phyloP scores from a whole-genome alignment of 139 green algal species.

The Volvox africanus region DNA sequence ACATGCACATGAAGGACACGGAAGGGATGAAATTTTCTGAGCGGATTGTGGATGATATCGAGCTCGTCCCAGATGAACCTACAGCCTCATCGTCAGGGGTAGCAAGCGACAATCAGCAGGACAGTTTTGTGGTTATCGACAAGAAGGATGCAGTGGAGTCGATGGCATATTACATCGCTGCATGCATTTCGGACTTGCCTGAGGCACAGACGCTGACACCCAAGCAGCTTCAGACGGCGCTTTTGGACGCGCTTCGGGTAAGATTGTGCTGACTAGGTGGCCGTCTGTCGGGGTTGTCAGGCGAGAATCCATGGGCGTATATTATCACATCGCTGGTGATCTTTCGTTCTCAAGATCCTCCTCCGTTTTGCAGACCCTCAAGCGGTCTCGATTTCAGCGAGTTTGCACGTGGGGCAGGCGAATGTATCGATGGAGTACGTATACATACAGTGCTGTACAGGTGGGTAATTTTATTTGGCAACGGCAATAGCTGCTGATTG shows the following conservation, averaged over 20 bases:
- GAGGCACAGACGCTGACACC: slow-evolving; percentile 58
- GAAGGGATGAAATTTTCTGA: background rate
- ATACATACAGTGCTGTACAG: slow-evolving; percentile 21
- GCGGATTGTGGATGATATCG: background rate
- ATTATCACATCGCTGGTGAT: too few species aligned
- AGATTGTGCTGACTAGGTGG: background rate
- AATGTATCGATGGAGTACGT: slow-evolving; percentile 29
- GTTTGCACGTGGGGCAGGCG: slow-evolving; percentile 6
- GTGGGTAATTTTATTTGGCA: background rate
- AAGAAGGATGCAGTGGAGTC: slow-evolving; percentile 59
- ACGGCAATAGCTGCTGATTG: too few species aligned
- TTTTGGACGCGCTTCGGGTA: slow-evolving; percentile 54
- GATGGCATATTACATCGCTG: slow-evolving; percentile 65
- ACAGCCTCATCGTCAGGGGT: background rate
- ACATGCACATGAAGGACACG: background rate
- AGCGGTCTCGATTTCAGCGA: slow-evolving; percentile 17
- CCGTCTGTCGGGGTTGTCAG: background rate
- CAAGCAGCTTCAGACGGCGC: slow-evolving; percentile 61
- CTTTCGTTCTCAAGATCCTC: too few species aligned
- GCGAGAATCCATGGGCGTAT: too few species aligned
- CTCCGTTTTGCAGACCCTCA: slow-evolving; percentile 10
- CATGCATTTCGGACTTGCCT: slow-evolving; percentile 55
- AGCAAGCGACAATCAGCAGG: background rate
- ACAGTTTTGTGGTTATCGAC: slow-evolving; percentile 33
- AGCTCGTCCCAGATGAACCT: background rate